Percentiles rank a stretch among this genome's conserved stretches.
Evolutionary conservation across 2,329 filamentous ascomycete genomes (phyloP).

Genomic region (Penicillium sp.): DNA sequence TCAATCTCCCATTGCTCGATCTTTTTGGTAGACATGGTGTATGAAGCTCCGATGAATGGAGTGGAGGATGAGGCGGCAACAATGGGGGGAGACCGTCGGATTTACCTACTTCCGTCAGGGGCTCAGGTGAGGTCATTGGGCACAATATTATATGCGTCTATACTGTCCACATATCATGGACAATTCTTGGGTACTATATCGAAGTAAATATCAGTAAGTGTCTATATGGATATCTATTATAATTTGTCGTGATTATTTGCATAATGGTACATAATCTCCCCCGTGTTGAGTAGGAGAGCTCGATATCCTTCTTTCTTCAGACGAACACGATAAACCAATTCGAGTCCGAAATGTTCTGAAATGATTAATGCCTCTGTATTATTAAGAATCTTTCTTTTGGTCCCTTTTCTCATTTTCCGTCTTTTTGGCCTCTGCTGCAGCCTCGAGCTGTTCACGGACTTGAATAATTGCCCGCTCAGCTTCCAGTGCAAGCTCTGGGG

Average conservation of each 20-base stretch:
- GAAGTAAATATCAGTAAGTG: not conserved
- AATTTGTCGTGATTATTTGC: not conserved
- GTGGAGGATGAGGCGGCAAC: slow-evolving; percentile 12
- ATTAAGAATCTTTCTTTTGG: slow-evolving; percentile 26
- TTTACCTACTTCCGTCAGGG: slow-evolving; percentile 30
- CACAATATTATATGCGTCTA: not conserved
- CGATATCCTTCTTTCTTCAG: not conserved
- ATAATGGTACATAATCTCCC: slow-evolving; percentile 2
- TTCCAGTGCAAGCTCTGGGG: slow-evolving; percentile 70
- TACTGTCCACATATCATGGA: not conserved
- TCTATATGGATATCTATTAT: not conserved
- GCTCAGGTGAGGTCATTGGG: slow-evolving; percentile 23
- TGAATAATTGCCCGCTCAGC: slow-evolving; percentile 75
- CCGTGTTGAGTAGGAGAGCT: not conserved
- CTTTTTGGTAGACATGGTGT: slow-evolving; percentile 45
- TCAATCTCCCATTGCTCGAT: slow-evolving; percentile 74
- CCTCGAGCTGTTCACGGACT: slow-evolving; percentile 50
- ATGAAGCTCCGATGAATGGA: slow-evolving; percentile 6
- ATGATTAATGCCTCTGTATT: not conserved
- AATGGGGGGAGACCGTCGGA: slow-evolving; percentile 15
- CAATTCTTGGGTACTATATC: not conserved
- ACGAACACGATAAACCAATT: not conserved
- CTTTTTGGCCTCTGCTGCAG: slow-evolving; percentile 21
- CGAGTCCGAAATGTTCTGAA: not conserved
- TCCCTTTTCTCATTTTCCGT: slow-evolving; percentile 7